These are phyloP conservation scores for Colletotrichum simmondsii DNA, from an alignment of 2,329 filamentous ascomycete species.

Conservation along the genomic window DNA sequence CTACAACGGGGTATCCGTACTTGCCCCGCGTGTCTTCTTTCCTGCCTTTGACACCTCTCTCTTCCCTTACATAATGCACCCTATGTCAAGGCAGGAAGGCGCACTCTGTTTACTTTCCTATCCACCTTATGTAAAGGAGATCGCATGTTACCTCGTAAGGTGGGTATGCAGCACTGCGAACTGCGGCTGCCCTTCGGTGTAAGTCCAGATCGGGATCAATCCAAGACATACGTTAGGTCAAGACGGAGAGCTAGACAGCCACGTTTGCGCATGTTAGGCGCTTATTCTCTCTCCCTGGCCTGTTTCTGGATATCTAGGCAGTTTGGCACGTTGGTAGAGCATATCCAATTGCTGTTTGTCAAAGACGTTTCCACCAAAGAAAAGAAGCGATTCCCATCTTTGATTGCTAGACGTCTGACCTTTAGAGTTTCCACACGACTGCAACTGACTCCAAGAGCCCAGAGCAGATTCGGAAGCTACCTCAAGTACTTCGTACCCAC, in stretches of 20 bases:
- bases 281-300: neutral
- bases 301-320: neutral
- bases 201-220: neutral
- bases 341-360: neutral
- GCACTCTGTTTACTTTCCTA: neutral
- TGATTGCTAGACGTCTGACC: neutral
- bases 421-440: neutral
- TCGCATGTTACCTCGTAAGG: neutral
- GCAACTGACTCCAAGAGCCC: neutral
- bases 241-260: no score
- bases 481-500: neutral
- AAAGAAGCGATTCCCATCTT: neutral
- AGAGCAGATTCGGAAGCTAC: constrained; percentile 8
- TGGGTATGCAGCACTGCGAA: no score
- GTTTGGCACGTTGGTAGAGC: neutral
- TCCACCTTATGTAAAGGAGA: neutral
- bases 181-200: neutral
- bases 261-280: no score
- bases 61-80: no score
- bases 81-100: no score
- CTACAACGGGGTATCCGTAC: neutral
- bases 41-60: no score
- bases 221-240: neutral
- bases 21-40: neutral
- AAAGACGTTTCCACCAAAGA: neutral